Base-by-base conservation (phyloP, 164 flowering plant species). In the Warburgia ugandensis region DNA sequence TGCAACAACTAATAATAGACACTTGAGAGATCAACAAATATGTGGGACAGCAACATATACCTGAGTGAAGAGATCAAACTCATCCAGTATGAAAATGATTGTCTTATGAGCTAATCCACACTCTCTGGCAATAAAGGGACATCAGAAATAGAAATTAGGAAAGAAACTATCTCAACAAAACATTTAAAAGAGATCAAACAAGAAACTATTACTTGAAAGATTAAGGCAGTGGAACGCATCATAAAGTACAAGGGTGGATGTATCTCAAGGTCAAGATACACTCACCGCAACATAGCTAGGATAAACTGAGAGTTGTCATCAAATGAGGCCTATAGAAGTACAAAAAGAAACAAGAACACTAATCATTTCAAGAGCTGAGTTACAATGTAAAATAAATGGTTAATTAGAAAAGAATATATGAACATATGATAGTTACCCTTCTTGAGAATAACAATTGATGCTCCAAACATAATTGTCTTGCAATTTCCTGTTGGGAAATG, bases 81-180 rank as follows among this genome's bases (percentile, higher is more conserved):
- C 96, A 67, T 94, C 88, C 54, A 94, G 76, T 17, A 86, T 79
- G 75, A 94, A 86, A 27, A 89, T 65, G 48, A 86, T 67, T 57
- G 99, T 80, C 67, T 79, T 94, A 68, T 94, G 96, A 32, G 97
- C 96, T 59, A 86, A 68, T 58, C 94, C 96, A 68, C 95, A 86
- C 64, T 89, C 96, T 71, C 99, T 94, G 67, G 21, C 44, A 68
- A 58, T 23, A 40, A 14, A 52, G 60, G 35, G 22, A 16, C 20
- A 52, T 19, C 37, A 28, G 17, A 31, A 48, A 45, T 58, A 16
- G 16, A 31, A 36, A 50, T 45, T 12, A 43, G 29, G 29, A 35
- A 39, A 56, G 20, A 40, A 19, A 26, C 23, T 29, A 31, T 13
- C 25, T 2, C 42, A 45, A 48, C 20, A 17, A 17, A 37, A 52